Percentiles rank a stretch among this genome's conserved stretches.
Conservation (phyloP, 192 early-diverging fungal species). For the Coemansia reversa region DNA sequence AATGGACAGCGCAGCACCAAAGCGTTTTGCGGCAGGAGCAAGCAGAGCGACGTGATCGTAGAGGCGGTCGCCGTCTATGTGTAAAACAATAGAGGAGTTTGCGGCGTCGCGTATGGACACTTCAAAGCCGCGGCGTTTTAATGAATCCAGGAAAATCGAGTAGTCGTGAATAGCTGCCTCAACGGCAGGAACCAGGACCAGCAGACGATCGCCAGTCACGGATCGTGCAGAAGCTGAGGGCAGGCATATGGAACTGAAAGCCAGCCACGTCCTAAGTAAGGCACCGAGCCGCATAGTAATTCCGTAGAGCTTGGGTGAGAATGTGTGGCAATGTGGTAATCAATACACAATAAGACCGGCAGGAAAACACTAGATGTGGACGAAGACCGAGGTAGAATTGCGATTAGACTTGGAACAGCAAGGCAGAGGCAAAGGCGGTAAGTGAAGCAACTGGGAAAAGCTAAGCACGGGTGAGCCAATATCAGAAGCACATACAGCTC, state of each 20-base stretch:
- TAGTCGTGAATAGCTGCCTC: conserved; percentile 30
- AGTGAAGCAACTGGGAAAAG: too few species aligned
- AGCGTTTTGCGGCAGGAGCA: conserved; percentile 70
- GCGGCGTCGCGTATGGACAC: conserved; percentile 58
- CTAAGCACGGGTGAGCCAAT: too few species aligned
- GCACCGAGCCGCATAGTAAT: conserved; percentile 22
- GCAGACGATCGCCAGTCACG: conserved; percentile 61
- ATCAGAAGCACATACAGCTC: too few species aligned
- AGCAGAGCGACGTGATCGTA: conserved; percentile 86
- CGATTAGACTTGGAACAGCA: too few species aligned
- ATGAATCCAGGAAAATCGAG: conserved; percentile 57
- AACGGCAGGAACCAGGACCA: conserved; percentile 67
- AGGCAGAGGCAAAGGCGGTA: too few species aligned
- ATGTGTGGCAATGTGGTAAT: too few species aligned
- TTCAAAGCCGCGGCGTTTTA: conserved; percentile 54
- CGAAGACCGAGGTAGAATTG: too few species aligned
- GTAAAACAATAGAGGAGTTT: conserved; percentile 57
- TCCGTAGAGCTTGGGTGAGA: not conserved
- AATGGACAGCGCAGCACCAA: conserved; percentile 55
- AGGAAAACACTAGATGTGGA: too few species aligned
- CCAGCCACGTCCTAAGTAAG: conserved; percentile 12
- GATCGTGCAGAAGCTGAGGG: conserved; percentile 57
- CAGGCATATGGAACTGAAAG: conserved; percentile 18
- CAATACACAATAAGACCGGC: too few species aligned
- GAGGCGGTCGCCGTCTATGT: conserved; percentile 58